These are phyloP conservation scores for Calophaca sinica DNA, from an alignment of 306 rosid genomes.

Conservation along the genomic window DNA sequence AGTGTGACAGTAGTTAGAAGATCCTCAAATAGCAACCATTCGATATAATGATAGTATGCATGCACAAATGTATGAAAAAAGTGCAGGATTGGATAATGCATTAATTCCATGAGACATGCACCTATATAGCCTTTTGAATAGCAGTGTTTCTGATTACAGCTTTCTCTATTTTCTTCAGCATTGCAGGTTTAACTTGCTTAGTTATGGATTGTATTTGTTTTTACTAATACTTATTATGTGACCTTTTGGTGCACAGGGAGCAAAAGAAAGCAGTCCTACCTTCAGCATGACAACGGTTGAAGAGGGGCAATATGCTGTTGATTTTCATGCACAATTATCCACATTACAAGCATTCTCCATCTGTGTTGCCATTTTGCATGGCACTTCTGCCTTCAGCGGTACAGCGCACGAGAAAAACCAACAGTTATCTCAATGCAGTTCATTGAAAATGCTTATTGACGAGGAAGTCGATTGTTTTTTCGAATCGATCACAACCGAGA, in stretches of 20 bases:
- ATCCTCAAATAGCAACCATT: too few species aligned
- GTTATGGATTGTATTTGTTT: constrained; percentile 28
- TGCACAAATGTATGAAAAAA: too few species aligned
- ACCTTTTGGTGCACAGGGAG: constrained; percentile 63
- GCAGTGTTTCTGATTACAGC: constrained; percentile 20
- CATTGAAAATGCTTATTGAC: constrained; percentile 78
- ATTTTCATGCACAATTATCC: constrained; percentile 88
- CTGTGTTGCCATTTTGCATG: constrained; percentile 83
- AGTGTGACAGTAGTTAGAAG: too few species aligned
- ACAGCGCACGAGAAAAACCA: constrained; percentile 49
- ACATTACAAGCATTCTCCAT: constrained; percentile 91
- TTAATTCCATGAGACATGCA: constrained; percentile 13
- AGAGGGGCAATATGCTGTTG: constrained; percentile 82
- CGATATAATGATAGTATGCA: too few species aligned
- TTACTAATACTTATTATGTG: constrained; percentile 26
- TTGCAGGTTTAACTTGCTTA: background rate
- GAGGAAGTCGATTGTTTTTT: constrained; percentile 69
- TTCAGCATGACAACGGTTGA: constrained; percentile 71
- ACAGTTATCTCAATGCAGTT: constrained; percentile 59
- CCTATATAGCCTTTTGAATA: background rate
- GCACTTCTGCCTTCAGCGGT: constrained; percentile 57
- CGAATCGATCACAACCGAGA: constrained; percentile 61
- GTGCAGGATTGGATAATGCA: background rate
- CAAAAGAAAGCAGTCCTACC: constrained; percentile 72
- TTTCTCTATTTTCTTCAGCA: constrained; percentile 8